phyloP scores from a whole-genome alignment of 1,284 basidiomycete species.

The Trichosporon ovoides region DNA sequence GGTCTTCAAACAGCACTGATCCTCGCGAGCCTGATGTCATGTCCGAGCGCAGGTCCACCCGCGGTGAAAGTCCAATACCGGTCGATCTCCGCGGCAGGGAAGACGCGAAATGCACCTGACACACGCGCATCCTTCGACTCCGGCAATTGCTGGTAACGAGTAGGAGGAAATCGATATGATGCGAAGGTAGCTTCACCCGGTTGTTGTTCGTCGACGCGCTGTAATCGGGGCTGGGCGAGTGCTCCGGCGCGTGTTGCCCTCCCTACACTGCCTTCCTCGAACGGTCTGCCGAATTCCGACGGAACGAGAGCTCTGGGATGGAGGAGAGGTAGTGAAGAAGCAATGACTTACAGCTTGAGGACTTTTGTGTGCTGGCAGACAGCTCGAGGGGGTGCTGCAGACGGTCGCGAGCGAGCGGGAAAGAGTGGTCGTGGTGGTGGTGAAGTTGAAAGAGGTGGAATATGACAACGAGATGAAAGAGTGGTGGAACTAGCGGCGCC shows the following conservation, averaged over 20 bases:
- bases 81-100: no score
- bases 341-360: neutral
- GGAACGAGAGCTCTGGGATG: no score
- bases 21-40: neutral
- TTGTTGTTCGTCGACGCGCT: no score
- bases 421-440: neutral
- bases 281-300: no score
- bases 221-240: no score
- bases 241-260: no score
- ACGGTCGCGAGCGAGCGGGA: neutral
- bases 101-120: neutral
- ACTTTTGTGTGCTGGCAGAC: neutral
- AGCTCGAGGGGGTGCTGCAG: neutral
- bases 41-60: conserved; percentile 1
- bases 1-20: neutral
- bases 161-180: no score
- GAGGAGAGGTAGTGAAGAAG: neutral
- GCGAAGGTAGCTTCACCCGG: no score
- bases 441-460: neutral
- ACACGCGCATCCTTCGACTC: neutral
- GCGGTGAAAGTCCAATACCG: neutral
- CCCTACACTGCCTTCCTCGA: no score
- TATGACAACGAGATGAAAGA: neutral
- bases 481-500: no score
- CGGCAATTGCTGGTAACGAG: neutral